These are phyloP conservation scores for Astrephomene gubernaculifera DNA, from an alignment of 139 green algal genomes.

Conservation along the genomic window DNA sequence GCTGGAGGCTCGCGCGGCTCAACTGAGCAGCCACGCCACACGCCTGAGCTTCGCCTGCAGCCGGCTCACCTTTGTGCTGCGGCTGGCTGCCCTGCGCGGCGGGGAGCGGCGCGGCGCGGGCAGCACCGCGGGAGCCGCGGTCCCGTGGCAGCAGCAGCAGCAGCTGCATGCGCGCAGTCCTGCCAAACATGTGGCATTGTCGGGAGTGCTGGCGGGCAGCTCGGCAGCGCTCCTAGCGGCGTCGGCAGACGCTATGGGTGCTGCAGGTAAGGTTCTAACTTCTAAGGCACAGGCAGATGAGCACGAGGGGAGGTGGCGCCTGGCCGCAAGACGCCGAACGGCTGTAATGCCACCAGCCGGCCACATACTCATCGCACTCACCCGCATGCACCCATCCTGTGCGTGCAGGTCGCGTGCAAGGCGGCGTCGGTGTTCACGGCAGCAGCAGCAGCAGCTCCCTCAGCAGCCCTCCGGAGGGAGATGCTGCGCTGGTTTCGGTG, in stretches of 20 bases:
- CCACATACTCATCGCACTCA: no score
- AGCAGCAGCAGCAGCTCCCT: no score
- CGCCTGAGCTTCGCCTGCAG: constrained; percentile 7
- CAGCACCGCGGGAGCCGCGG: not conserved
- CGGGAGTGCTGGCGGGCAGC: not conserved
- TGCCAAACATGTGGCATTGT: not conserved
- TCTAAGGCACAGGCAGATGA: no score
- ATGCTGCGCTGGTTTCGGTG: constrained; percentile 10
- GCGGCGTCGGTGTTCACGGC: no score
- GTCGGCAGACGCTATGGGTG: not conserved
- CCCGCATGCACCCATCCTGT: no score
- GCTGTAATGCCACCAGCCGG: no score
- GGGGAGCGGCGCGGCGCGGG: not conserved
- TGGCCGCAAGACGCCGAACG: no score
- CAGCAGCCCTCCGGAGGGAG: no score
- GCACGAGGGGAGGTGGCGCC: no score
- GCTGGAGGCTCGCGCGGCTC: constrained; percentile 3
- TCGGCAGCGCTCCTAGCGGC: not conserved
- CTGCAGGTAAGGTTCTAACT: no score
- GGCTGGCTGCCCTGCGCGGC: not conserved
- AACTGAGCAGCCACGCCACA: constrained; percentile 2
- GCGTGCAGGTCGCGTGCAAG: no score
- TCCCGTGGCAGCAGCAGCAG: not conserved
- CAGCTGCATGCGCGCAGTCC: no score
- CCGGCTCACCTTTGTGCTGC: constrained; percentile 2